Percentiles rank a stretch among this genome's conserved stretches.
Evolutionary conservation across 2,329 filamentous ascomycete genomes (phyloP).

Genomic region (Macrophomina pseudophaseolina): DNA sequence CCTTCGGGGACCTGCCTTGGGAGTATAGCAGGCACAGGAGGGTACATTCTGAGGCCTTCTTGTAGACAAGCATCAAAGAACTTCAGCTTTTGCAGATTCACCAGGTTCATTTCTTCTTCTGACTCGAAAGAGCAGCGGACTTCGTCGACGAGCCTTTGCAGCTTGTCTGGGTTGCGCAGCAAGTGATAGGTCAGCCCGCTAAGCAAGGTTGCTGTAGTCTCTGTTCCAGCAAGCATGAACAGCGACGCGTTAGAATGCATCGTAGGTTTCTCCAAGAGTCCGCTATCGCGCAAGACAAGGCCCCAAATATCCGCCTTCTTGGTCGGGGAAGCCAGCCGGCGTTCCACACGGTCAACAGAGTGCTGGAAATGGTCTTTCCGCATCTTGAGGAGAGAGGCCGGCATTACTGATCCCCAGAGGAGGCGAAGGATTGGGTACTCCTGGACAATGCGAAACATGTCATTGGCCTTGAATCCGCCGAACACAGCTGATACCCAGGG

Average conservation of each 20-base stretch:
- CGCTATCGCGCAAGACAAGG: slow-evolving; percentile 38
- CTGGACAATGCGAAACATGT: neutral
- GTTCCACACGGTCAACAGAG: slow-evolving; percentile 31
- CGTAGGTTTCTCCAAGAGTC: neutral
- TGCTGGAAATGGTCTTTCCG: neutral
- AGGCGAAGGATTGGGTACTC: neutral
- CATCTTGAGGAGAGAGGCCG: neutral
- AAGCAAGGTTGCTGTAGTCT: slow-evolving; percentile 49
- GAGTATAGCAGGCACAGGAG: slow-evolving; percentile 46
- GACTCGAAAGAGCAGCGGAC: neutral
- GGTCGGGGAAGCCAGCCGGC: slow-evolving; percentile 29
- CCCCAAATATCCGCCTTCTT: slow-evolving; percentile 45
- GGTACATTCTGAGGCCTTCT: slow-evolving; percentile 51
- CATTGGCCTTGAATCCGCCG: slow-evolving; percentile 30
- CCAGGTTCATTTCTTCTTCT: neutral
- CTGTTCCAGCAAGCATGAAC: slow-evolving; percentile 44
- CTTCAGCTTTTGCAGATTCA: neutral
- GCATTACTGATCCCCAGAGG: neutral
- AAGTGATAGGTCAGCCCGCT: slow-evolving; percentile 42
- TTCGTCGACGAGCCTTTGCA: neutral
- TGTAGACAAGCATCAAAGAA: slow-evolving; percentile 38
- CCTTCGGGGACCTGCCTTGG: slow-evolving; percentile 35
- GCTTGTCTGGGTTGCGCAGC: neutral
- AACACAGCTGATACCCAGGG: slow-evolving; percentile 42
- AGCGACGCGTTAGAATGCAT: slow-evolving; percentile 30